Evolutionary conservation across 1,284 basidiomycete species (phyloP), one percentile per base, ranked within the genome.

Genomic region (Apiotrichum akiyoshidainum): DNA sequence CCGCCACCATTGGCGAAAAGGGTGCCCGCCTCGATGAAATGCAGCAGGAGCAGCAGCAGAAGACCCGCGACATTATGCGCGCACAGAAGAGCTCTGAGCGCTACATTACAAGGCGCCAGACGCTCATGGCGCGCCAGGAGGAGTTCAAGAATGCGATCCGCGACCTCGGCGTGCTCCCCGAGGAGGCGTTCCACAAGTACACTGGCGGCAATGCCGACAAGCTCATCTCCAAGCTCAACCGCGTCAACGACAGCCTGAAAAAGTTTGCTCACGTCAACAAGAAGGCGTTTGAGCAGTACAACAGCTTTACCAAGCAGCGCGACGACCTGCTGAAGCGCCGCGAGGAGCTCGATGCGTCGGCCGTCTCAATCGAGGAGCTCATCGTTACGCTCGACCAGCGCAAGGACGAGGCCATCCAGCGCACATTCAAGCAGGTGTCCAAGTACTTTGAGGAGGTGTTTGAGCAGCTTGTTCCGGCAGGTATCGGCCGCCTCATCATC

Each of bases 231-330:
- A 89, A 88, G 65, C 83, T 99, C 40, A 93, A 96, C 70, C 83
- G 84, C 26, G 87, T 93, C 64, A 94, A 97, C 70, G 93, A 97
- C 68, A 85, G 86, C 34, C 81, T 99, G 64, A 97, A 95, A 77
- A 94, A 94, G 77, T 99, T 93, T 70, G 88, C 92, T 0, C 94
- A 98, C 72, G 95, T 99, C 65, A 99, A 99, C 83, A 99, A 99
- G 82, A 98, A 98, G 77, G 96, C 95, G 1, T 95, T 97, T 71
- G 96, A 99, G 77, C 93, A 98, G 77, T 98, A 96, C 81, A 91
- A 85, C 77, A 94, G 90, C 73, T 99, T 99, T 76, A 97, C 94
- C 12, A 96, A 95, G 73, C 94, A 99, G 77, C 87, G 94, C 2
- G 94, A 98, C 72, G 89, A 94, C 66, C 84, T 98, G 9, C 77